Evolutionary conservation across 2,329 filamentous ascomycete genomes (phyloP).

Genomic region (Triangularia verruculosa): DNA sequence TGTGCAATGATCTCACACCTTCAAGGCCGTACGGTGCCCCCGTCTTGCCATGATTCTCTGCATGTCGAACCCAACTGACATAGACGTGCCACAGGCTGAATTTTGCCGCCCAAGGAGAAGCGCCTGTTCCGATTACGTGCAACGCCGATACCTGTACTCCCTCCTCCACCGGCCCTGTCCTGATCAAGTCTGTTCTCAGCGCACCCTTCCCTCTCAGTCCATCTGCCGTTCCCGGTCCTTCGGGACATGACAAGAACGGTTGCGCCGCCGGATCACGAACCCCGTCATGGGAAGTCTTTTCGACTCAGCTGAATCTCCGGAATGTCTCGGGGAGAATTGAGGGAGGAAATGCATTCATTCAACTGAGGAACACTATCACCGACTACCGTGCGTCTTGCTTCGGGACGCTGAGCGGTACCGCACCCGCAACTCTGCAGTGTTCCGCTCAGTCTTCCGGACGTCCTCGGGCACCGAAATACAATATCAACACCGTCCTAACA

Average conservation of each 20-base stretch:
- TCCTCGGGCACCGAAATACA: slow-evolving; percentile 13
- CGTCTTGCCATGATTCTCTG: background rate
- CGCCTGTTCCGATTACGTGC: slow-evolving; percentile 14
- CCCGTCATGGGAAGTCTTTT: slow-evolving; percentile 23
- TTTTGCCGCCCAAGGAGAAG: slow-evolving; percentile 25
- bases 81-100: slow-evolving; percentile 13
- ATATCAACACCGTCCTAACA: slow-evolving; percentile 16
- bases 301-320: slow-evolving; percentile 21
- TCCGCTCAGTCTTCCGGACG: slow-evolving; percentile 3
- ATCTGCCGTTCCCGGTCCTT: slow-evolving; percentile 23
- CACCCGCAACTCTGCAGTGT: slow-evolving; percentile 4
- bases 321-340: slow-evolving; percentile 2
- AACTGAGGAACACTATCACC: slow-evolving; percentile 12
- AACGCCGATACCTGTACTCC: slow-evolving; percentile 9
- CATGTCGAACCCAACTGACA: background rate
- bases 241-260: slow-evolving; percentile 23
- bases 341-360: slow-evolving; percentile 17
- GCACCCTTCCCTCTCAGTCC: slow-evolving; percentile 27
- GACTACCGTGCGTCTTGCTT: slow-evolving; percentile 16
- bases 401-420: background rate
- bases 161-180: slow-evolving; percentile 10
- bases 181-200: slow-evolving; percentile 24
- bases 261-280: slow-evolving; percentile 21
- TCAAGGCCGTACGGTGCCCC: slow-evolving; percentile 17
- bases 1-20: slow-evolving; percentile 24